Percentiles rank a stretch among this genome's conserved stretches.
These are phyloP conservation scores for Fusarium albidum DNA, from an alignment of 2,329 filamentous ascomycete species.

Conservation along the genomic window DNA sequence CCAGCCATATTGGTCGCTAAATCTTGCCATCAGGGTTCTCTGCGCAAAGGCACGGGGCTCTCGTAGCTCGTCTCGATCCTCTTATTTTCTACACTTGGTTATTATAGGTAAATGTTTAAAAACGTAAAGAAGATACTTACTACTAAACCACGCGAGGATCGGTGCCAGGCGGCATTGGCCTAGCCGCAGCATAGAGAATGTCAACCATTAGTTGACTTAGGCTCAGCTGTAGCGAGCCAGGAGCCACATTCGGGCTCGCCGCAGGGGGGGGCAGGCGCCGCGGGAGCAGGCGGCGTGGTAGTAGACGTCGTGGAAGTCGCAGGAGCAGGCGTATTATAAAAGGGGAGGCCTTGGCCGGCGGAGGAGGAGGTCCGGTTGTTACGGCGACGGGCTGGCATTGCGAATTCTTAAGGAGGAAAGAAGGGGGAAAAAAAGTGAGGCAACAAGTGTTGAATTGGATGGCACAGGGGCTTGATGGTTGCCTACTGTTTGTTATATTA, in stretches of 20 bases:
- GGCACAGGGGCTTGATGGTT: too few relatives aligned
- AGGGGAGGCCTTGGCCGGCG: neutral
- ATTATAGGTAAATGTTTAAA: conserved; percentile 4
- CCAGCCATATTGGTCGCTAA: conserved; percentile 3
- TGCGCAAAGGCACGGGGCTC: conserved; percentile 2
- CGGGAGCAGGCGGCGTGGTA: neutral
- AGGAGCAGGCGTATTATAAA: neutral
- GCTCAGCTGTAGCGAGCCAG: too few relatives aligned
- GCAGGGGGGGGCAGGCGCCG: neutral
- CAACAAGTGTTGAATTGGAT: too few relatives aligned
- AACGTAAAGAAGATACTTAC: conserved; percentile 7
- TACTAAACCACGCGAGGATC: conserved; percentile 2
- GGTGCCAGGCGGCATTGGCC: neutral
- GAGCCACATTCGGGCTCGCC: neutral
- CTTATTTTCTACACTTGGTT: conserved; percentile 6
- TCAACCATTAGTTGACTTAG: conserved; percentile 7
- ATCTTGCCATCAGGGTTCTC: conserved; percentile 2
- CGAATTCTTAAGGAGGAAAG: conserved; percentile 1
- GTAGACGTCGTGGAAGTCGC: neutral
- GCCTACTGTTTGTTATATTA: conserved; percentile 11
- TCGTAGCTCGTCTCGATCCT: conserved; percentile 1
- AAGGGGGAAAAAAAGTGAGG: too few relatives aligned
- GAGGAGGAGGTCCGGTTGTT: conserved; percentile 1
- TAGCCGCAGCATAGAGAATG: neutral
- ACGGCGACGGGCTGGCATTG: conserved; percentile 1